phyloP scores from a whole-genome alignment of 2,329 filamentous ascomycete species.

The Aspergillus sp. region DNA sequence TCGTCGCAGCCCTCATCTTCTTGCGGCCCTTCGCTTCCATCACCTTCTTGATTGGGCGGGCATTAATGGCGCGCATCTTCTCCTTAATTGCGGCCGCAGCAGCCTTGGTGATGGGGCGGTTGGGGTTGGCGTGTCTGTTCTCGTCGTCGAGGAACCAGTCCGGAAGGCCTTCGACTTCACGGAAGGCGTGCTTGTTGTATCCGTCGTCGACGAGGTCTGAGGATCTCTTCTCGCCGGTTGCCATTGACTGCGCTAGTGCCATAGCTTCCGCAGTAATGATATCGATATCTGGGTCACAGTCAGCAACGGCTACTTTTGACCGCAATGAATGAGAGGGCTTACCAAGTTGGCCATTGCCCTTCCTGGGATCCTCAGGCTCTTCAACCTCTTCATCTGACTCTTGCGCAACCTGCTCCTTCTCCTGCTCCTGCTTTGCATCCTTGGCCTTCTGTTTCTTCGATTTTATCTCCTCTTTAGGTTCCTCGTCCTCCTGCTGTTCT shows the following conservation, averaged over 20 bases:
- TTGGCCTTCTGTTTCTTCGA: slow-evolving; percentile 19
- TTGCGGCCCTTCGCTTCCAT: slow-evolving; percentile 92
- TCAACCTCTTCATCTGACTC: slow-evolving; percentile 31
- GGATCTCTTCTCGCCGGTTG: slow-evolving; percentile 73
- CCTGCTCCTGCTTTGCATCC: slow-evolving; percentile 8
- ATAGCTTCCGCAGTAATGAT: slow-evolving; percentile 99
- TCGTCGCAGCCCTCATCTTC: slow-evolving; percentile 89
- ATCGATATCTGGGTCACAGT: slow-evolving; percentile 64
- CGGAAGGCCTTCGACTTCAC: slow-evolving; percentile 82
- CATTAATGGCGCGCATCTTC: slow-evolving; percentile 86
- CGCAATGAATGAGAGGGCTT: slow-evolving; percentile 19
- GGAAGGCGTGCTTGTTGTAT: slow-evolving; percentile 89
- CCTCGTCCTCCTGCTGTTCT: slow-evolving; percentile 26
- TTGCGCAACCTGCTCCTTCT: slow-evolving; percentile 21
- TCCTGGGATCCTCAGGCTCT: slow-evolving; percentile 32
- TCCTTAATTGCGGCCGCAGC: slow-evolving; percentile 89
- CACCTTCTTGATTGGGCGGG: slow-evolving; percentile 97
- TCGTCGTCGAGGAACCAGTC: slow-evolving; percentile 99
- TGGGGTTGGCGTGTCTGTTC: slow-evolving; percentile 68
- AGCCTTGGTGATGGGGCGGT: slow-evolving; percentile 86
- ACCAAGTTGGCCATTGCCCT: slow-evolving; percentile 39
- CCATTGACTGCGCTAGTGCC: slow-evolving; percentile 89
- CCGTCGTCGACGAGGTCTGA: slow-evolving; percentile 79
- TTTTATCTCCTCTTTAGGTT: slow-evolving; percentile 10
- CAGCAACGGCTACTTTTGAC: slow-evolving; percentile 11